Percentiles rank a stretch among this genome's conserved stretches.
Conservation (phyloP, 2,329 filamentous ascomycete genomes). For the Cryoendolithus antarcticus region DNA sequence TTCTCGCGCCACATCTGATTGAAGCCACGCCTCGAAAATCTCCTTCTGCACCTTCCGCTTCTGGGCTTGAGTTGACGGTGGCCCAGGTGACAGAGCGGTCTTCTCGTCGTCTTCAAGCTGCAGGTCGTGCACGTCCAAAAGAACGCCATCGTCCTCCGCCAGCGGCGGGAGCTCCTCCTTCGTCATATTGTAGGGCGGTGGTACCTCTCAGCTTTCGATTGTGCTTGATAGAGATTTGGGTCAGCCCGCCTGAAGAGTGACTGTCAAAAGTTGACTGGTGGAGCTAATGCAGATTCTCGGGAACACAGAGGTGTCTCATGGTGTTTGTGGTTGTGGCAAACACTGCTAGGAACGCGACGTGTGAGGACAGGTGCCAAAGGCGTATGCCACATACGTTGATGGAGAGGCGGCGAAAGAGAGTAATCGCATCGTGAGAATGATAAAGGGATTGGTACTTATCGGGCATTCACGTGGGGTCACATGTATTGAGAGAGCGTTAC, state of each 20-base stretch:
- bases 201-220: no score
- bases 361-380: not conserved
- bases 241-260: no score
- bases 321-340: conserved; percentile 6
- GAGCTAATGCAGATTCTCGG: no score
- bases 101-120: conserved; percentile 10
- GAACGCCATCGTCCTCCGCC: no score
- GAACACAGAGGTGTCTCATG: no score
- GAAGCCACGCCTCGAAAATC: conserved; percentile 30
- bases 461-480: not conserved
- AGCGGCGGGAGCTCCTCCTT: no score
- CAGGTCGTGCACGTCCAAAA: not conserved
- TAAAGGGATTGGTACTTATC: no score
- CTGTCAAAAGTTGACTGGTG: no score
- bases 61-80: conserved; percentile 21
- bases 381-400: not conserved
- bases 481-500: not conserved
- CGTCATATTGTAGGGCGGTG: no score
- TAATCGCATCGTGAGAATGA: no score
- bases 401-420: no score
- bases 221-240: no score
- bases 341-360: not conserved
- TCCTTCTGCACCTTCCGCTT: conserved; percentile 30
- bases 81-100: conserved; percentile 1
- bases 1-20: conserved; percentile 30